Base-by-base conservation (phyloP, 441 rosid genomes). In the Capsella rubella region DNA sequence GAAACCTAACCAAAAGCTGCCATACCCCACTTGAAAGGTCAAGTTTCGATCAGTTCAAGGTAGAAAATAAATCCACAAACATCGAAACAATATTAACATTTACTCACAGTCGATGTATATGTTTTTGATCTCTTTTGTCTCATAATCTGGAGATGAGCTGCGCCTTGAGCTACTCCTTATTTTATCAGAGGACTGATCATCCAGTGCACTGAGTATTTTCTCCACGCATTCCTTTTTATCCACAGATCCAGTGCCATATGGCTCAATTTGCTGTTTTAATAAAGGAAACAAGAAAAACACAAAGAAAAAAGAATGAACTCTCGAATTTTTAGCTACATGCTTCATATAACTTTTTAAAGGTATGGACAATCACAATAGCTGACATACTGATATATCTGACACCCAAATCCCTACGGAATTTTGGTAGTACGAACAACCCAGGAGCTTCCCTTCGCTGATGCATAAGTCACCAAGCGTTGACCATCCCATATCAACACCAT, bases 51-150 rank as follows among this genome's bases (percentile, higher is more conserved):
- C 12, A 32, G 8, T 5, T 70, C 55, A 45, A 67, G 55, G 49
- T 67, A 51, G 58, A 51, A 63, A 54, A 42, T 3, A 39, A 53
- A 31, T 25, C 14, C 16, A 61, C 25, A 25, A 50, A 37, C 21
- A 49, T 55, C 2, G 1, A 15, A 56, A 55, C 50, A 28, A 51
- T 8, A 40, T 50, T 52, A 59, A 27, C 21, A 64, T 49, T 66
- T 47, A 90, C 99, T 91, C 84, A 95, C 99, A 84, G 71, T 95
- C 99, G 27, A 95, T 84, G 67, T 93, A 95, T 76, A 95, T 95
- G 84, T 88, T 95, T 84, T 95, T 95, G 76, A 95, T 95, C 68
- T 89, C 98, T 76, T 89, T 90, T 18, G 81, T 75, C 55, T 90
- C 97, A 42, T 79, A 82, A 47, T 93, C 95, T 43, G 95, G 92